Percentiles rank a stretch among this genome's conserved stretches.
Evolutionary conservation across 2,329 filamentous ascomycete genomes (phyloP).

Genomic region (Fusarium devonianum): DNA sequence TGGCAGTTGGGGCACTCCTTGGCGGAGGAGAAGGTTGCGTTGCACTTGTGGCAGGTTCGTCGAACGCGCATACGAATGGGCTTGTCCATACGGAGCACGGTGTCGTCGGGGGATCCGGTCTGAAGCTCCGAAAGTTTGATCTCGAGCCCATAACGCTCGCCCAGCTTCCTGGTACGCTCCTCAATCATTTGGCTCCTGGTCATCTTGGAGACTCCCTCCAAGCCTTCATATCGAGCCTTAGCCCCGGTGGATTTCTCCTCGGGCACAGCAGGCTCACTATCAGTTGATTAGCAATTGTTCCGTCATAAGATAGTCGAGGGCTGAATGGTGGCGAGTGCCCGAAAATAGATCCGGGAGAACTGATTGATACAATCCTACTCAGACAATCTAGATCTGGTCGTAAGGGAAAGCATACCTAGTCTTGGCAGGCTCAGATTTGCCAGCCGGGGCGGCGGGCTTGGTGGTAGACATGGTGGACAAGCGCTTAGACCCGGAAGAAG

Average conservation of each 20-base stretch:
- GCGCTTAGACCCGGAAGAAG: slow-evolving; percentile 42
- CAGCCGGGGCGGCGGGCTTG: slow-evolving; percentile 22
- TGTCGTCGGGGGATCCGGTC: slow-evolving; percentile 56
- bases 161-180: slow-evolving; percentile 63
- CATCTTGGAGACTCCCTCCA: slow-evolving; percentile 50
- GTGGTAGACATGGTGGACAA: slow-evolving; percentile 36
- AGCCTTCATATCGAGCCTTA: slow-evolving; percentile 40
- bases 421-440: slow-evolving; percentile 35
- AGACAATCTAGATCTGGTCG: neutral
- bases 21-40: slow-evolving; percentile 73
- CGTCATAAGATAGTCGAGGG: no score
- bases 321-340: no score
- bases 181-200: slow-evolving; percentile 61
- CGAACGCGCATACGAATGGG: slow-evolving; percentile 80
- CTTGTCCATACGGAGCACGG: slow-evolving; percentile 73
- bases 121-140: slow-evolving; percentile 63
- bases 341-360: no score
- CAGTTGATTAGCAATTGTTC: slow-evolving; percentile 17
- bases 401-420: slow-evolving; percentile 37
- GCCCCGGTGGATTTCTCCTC: slow-evolving; percentile 38
- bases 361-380: neutral
- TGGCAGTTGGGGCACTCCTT: slow-evolving; percentile 80
- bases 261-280: slow-evolving; percentile 29
- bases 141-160: slow-evolving; percentile 63
- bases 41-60: slow-evolving; percentile 82